Base-by-base conservation (phyloP, 345 rosid species). In the Camelina neglecta region DNA sequence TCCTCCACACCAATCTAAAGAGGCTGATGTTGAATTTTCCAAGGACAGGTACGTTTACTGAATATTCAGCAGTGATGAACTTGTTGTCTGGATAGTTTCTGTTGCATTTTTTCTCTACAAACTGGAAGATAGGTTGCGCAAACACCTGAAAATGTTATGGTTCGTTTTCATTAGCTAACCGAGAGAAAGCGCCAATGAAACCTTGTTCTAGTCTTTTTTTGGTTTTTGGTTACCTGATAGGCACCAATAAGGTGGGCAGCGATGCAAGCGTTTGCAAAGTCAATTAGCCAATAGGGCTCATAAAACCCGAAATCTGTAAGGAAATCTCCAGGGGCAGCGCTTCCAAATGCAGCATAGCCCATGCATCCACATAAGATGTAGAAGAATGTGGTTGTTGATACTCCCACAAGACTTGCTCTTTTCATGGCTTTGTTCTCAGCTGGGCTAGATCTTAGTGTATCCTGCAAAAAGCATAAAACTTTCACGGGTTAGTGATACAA, bases 261-360 rank as follows among this genome's bases (percentile, higher is more conserved):
- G 0, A 94, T 90, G 83, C 95, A 92, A 60, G 87, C 77, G 38
- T 94, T 94, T 36, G 96, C 98, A 1, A 94, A 33, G 78, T 94
- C 98, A 16, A 94, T 65, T 11, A 94, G 81, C 98, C 96, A 90
- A 58, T 81, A 94, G 8, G 98, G 98, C 35, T 92, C 96, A 51
- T 71, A 90, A 85, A 92, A 94, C 4, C 96, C 98, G n/a, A 92
- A 92, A 7, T 93, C 98, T 0, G 98, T 91, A 48, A 94, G 93
- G 84, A 94, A 88, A 82, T 92, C 92, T 69, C 97, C 98, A 0
- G 97, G 96, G 0, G 98, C 96, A 5, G 76, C n/a, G 69, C 86
- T 92, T n/a, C 98, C 98, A 35, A 92, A 94, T 0, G 98, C 98
- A 7, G 96, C 94, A 47, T 94, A 94, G 24, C 98, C 98, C 0